These are phyloP conservation scores for Osmanthus fragrans DNA, from an alignment of 257 asterid genomes.

Conservation along the genomic window DNA sequence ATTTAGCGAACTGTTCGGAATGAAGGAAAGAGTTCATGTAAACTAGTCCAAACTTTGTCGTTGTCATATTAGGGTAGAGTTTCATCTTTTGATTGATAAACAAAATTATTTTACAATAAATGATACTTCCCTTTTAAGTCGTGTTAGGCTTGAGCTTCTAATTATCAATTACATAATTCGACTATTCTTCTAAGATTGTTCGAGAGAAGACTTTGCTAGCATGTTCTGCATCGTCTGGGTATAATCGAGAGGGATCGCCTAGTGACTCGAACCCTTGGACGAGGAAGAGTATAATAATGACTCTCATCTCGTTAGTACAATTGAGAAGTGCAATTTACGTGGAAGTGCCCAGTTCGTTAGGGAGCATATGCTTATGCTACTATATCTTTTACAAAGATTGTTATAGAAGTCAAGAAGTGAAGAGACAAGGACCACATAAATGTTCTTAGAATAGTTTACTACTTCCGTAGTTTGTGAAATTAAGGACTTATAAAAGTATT, in stretches of 20 bases:
- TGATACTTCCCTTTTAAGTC: too few relatives aligned
- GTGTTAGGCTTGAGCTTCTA: too few relatives aligned
- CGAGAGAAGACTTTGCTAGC: neutral
- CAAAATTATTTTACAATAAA: too few relatives aligned
- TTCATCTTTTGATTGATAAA: neutral
- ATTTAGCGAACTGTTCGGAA: too few relatives aligned
- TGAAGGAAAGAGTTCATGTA: neutral
- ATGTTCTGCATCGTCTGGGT: too few relatives aligned
- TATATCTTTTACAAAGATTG: neutral
- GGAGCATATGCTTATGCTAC: neutral
- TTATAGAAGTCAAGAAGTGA: neutral
- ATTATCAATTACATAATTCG: neutral
- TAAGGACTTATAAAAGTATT: slow-evolving; percentile 26
- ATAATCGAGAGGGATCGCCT: neutral
- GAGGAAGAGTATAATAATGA: neutral
- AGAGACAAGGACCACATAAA: slow-evolving; percentile 14
- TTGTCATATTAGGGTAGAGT: neutral
- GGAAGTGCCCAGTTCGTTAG: slow-evolving; percentile 1
- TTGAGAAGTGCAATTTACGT: slow-evolving; percentile 14
- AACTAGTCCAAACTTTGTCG: neutral
- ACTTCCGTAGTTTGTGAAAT: slow-evolving; percentile 27
- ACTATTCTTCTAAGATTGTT: neutral
- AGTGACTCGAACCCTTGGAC: neutral
- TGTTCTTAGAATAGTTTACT: slow-evolving; percentile 31
- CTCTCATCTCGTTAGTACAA: neutral